Conservation (phyloP, 2,329 filamentous ascomycete species). For the Nothopassalora personata region DNA sequence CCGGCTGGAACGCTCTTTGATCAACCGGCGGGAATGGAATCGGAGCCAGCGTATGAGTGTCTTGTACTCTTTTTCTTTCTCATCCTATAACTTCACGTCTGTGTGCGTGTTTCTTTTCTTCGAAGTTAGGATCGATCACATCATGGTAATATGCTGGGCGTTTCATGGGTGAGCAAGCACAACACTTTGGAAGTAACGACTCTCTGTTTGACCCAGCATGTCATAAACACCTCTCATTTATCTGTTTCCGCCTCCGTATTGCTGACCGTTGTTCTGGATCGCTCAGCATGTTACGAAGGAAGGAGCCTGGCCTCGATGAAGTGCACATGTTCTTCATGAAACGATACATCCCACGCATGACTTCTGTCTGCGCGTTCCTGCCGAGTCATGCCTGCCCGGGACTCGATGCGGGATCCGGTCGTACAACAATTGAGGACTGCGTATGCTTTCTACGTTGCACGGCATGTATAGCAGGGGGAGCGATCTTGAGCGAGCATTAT, state of each 20-base stretch:
- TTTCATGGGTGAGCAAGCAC: background rate
- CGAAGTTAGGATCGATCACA: constrained; percentile 6
- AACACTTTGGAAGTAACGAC: background rate
- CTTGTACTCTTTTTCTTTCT: constrained; percentile 6
- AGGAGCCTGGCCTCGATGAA: background rate
- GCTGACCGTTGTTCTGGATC: background rate
- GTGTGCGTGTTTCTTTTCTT: background rate
- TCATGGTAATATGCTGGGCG: constrained; percentile 7
- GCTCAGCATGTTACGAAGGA: background rate
- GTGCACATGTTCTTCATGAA: background rate
- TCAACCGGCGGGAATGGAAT: constrained; percentile 1
- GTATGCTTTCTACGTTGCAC: constrained; percentile 1
- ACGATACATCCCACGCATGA: background rate
- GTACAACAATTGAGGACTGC: background rate
- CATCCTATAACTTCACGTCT: background rate
- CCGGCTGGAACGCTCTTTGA: constrained; percentile 15
- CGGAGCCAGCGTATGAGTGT: background rate
- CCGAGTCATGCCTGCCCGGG: constrained; percentile 1
- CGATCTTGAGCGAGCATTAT: background rate
- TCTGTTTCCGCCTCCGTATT: background rate
- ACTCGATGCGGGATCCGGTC: background rate
- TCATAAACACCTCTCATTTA: background rate
- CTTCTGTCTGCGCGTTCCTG: background rate
- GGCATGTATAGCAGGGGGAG: background rate
- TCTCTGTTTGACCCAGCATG: background rate